These are phyloP conservation scores for Crithidia thermophila DNA, from an alignment of 208 protist genomes.

Conservation along the genomic window DNA sequence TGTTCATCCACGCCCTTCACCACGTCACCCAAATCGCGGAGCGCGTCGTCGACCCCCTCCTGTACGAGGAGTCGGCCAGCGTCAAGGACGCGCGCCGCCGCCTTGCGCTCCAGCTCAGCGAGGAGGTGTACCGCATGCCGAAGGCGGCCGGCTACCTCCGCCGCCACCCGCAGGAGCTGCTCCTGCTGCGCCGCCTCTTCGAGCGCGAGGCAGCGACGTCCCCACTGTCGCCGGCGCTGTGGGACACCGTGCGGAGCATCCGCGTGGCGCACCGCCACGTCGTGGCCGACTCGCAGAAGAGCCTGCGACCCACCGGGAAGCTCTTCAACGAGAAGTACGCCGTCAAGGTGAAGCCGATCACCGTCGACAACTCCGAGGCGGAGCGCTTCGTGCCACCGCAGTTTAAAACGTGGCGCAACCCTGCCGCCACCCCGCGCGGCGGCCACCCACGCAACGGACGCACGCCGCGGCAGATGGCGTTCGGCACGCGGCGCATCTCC, in stretches of 20 bases:
- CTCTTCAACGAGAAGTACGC: constrained; percentile 58
- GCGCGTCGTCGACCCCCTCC: constrained; percentile 31
- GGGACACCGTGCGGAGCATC: constrained; percentile 67
- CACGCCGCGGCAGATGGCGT: constrained; percentile 38
- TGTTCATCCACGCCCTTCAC: constrained; percentile 62
- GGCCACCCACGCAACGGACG: constrained; percentile 30
- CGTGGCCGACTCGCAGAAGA: constrained; percentile 10
- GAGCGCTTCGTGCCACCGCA: constrained; percentile 71
- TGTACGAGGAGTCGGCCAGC: constrained; percentile 24
- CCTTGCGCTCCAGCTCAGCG: constrained; percentile 25
- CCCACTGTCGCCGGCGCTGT: constrained; percentile 51
- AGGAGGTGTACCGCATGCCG: constrained; percentile 13
- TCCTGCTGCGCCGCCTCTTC: constrained; percentile 67
- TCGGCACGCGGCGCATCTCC: constrained; percentile 78
- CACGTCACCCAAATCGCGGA: constrained; percentile 29
- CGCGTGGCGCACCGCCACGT: constrained; percentile 57
- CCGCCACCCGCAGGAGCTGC: constrained; percentile 47
- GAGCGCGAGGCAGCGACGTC: constrained; percentile 47
- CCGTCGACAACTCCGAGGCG: constrained; percentile 45
- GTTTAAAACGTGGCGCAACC: constrained; percentile 77
- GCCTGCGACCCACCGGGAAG: constrained; percentile 20
- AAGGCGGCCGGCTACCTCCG: constrained; percentile 19
- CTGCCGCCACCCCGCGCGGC: constrained; percentile 42
- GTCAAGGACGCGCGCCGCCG: constrained; percentile 22
- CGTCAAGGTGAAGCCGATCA: constrained; percentile 61